These are phyloP conservation scores for Claviceps capensis DNA, from an alignment of 2,329 filamentous ascomycete genomes.

Conservation along the genomic window DNA sequence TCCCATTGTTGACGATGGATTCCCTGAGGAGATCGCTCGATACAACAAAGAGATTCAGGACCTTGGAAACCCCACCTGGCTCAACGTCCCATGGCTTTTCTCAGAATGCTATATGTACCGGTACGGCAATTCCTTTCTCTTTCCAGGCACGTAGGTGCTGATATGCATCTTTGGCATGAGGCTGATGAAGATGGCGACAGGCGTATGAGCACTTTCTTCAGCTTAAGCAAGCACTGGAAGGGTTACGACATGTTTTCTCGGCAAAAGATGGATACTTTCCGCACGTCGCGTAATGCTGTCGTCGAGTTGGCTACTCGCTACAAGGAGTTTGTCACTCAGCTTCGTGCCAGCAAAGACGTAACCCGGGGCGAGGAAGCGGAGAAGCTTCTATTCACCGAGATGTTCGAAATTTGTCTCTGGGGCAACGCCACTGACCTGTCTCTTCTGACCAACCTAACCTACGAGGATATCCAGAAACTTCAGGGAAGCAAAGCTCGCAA, in stretches of 20 bases:
- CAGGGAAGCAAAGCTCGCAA: conserved; percentile 83
- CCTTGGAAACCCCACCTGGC: conserved; percentile 65
- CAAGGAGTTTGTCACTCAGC: conserved; percentile 54
- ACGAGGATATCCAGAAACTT: conserved; percentile 93
- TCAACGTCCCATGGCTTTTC: conserved; percentile 76
- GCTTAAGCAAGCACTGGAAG: conserved; percentile 69
- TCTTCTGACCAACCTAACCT: conserved; percentile 75
- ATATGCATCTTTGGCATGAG: background rate
- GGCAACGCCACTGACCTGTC: conserved; percentile 93
- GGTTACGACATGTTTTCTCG: conserved; percentile 77
- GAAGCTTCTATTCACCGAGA: conserved; percentile 70
- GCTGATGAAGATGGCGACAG: conserved; percentile 20
- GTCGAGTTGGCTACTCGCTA: conserved; percentile 72
- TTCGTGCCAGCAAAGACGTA: conserved; percentile 39
- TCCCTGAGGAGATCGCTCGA: conserved; percentile 60
- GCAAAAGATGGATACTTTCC: conserved; percentile 86
- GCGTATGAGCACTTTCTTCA: conserved; percentile 70
- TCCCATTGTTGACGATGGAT: conserved; percentile 63
- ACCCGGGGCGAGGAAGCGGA: conserved; percentile 53
- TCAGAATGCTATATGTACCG: conserved; percentile 90
- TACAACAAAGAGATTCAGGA: conserved; percentile 81
- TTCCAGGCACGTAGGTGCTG: background rate
- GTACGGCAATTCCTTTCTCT: conserved; percentile 22
- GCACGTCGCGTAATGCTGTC: conserved; percentile 76
- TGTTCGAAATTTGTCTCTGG: conserved; percentile 95